Evolutionary conservation across 192 early-diverging fungal genomes (phyloP).

Genomic region (Coemansia sp.): DNA sequence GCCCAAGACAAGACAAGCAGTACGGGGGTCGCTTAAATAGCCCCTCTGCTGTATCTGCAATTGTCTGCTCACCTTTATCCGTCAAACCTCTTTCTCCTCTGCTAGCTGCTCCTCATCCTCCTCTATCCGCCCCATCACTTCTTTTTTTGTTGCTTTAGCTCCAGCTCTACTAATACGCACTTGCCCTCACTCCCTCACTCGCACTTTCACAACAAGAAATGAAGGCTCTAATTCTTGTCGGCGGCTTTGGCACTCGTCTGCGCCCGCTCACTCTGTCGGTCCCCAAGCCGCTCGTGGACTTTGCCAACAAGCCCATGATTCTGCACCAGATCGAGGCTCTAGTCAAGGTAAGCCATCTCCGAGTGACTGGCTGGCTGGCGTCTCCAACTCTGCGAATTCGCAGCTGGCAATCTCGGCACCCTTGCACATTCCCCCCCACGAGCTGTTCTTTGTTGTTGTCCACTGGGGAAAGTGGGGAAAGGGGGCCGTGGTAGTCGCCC

Average conservation of each 20-base stretch:
- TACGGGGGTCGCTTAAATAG: not conserved
- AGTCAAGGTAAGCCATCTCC: constrained; percentile 73
- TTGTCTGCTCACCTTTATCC: not conserved
- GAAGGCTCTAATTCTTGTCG: constrained; percentile 87
- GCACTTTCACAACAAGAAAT: constrained; percentile 48
- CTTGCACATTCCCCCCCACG: not conserved
- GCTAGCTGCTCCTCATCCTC: not conserved
- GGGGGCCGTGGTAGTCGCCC: not conserved
- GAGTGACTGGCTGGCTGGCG: not conserved
- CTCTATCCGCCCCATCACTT: not conserved
- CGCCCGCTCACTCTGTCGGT: constrained; percentile 95
- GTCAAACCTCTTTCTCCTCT: constrained; percentile 5
- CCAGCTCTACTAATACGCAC: not conserved
- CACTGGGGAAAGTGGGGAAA: no score
- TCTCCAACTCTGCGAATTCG: not conserved
- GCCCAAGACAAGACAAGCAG: not conserved
- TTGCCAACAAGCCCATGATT: constrained; percentile 99
- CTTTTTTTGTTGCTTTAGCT: not conserved
- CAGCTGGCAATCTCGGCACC: not conserved
- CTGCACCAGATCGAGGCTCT: constrained; percentile 98
- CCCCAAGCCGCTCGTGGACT: constrained; percentile 99
- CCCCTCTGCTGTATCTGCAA: not conserved
- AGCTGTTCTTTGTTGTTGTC: not conserved
- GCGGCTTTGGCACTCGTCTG: constrained; percentile 97
- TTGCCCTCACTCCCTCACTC: constrained; percentile 5